phyloP scores from a whole-genome alignment of 768 basidiomycete genomes.

The Saitozyma podzolica region DNA sequence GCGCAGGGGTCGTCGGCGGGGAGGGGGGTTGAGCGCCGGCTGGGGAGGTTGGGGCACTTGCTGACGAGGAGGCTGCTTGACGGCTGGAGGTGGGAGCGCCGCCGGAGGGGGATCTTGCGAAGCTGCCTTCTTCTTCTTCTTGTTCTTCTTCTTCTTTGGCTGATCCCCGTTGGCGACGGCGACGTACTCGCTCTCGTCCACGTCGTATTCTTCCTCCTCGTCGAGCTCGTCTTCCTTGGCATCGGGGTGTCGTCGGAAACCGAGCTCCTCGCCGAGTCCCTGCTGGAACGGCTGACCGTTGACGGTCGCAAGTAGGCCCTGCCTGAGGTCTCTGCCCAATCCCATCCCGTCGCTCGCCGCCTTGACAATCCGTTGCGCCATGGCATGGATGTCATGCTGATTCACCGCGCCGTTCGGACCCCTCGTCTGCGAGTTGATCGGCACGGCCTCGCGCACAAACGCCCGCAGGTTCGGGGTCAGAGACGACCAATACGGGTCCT shows the following conservation, averaged over 20 bases:
- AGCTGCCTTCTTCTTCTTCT: constrained; percentile 54
- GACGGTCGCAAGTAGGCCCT: constrained; percentile 55
- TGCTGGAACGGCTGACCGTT: constrained; percentile 44
- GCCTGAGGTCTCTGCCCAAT: constrained; percentile 23
- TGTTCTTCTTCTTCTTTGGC: constrained; percentile 60
- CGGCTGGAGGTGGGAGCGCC: constrained; percentile 40
- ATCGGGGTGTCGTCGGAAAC: constrained; percentile 50
- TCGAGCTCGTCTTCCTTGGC: constrained; percentile 37
- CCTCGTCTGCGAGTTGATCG: constrained; percentile 45
- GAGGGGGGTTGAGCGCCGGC: constrained; percentile 51
- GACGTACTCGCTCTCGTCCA: constrained; percentile 35
- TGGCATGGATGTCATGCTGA: constrained; percentile 67
- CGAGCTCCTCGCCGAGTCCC: constrained; percentile 42
- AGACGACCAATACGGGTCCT: constrained; percentile 70
- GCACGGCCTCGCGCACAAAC: constrained; percentile 63
- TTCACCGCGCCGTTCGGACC: constrained; percentile 33
- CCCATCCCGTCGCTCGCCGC: constrained; percentile 51
- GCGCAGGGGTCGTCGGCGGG: constrained; percentile 56
- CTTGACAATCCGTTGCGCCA: constrained; percentile 64
- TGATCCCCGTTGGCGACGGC: constrained; percentile 34
- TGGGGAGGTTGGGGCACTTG: constrained; percentile 13
- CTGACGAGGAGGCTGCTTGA: constrained; percentile 21
- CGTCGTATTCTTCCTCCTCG: constrained; percentile 41
- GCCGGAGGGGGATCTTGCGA: constrained; percentile 31
- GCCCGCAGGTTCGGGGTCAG: constrained; percentile 68